phyloP scores from a whole-genome alignment of 1,139 yeast genomes.

The Ogataea hybrid region DNA sequence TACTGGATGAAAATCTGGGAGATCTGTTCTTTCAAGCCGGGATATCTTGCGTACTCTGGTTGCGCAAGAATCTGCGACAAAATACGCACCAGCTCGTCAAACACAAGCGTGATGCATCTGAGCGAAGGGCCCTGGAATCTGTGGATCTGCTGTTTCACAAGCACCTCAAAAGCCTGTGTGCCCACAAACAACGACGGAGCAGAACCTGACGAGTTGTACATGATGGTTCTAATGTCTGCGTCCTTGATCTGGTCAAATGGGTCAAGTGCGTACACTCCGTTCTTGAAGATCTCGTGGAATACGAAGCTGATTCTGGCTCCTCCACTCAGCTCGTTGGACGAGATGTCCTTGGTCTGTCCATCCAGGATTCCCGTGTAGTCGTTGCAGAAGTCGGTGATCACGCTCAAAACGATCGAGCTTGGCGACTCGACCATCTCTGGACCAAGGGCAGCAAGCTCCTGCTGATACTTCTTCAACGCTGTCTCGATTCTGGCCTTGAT shows the following conservation, averaged over 20 bases:
- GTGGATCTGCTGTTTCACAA: slow-evolving; percentile 91
- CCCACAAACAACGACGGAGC: slow-evolving; percentile 98
- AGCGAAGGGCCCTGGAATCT: slow-evolving; percentile 94
- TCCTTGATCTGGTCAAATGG: slow-evolving; percentile 98
- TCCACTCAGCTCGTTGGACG: slow-evolving; percentile 84
- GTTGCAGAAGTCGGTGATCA: slow-evolving; percentile 89
- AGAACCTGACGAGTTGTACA: slow-evolving; percentile 95
- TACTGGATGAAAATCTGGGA: slow-evolving; percentile 77
- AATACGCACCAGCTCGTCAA: slow-evolving; percentile 92
- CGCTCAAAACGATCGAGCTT: slow-evolving; percentile 81
- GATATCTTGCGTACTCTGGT: slow-evolving; percentile 85
- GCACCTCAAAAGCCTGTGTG: slow-evolving; percentile 94
- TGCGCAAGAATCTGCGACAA: slow-evolving; percentile 80
- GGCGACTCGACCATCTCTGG: slow-evolving; percentile 89
- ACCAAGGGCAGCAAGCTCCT: slow-evolving; percentile 73
- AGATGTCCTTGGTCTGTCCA: slow-evolving; percentile 90
- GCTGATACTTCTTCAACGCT: slow-evolving; percentile 77
- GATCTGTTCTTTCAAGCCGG: slow-evolving; percentile 83
- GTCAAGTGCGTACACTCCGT: slow-evolving; percentile 89
- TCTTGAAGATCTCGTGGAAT: slow-evolving; percentile 92
- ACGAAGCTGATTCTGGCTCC: slow-evolving; percentile 99
- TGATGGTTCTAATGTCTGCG: slow-evolving; percentile 94
- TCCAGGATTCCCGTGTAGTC: slow-evolving; percentile 90
- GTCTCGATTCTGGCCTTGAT: slow-evolving; percentile 88
- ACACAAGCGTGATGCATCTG: slow-evolving; percentile 85